These are phyloP conservation scores for Zygotorulaspora florentina DNA, from an alignment of 805 yeast genomes.

Conservation along the genomic window DNA sequence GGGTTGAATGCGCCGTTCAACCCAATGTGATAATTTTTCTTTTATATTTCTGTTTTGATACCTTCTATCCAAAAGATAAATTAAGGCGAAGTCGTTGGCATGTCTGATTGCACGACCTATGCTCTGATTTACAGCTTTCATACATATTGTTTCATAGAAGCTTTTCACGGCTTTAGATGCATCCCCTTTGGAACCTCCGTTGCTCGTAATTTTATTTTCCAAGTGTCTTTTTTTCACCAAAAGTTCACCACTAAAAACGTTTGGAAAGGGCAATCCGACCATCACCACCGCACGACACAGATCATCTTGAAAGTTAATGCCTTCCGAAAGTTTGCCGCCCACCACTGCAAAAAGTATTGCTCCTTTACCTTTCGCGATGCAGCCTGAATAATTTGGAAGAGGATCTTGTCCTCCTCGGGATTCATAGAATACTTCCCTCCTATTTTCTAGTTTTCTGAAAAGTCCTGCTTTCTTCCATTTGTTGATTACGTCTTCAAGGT, in stretches of 20 bases:
- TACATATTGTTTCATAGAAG: slow-evolving; percentile 78
- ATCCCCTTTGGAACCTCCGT: slow-evolving; percentile 44
- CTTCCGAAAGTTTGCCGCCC: slow-evolving; percentile 91
- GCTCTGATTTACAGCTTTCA: slow-evolving; percentile 89
- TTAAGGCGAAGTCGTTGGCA: slow-evolving; percentile 70
- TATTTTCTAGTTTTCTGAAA: slow-evolving; percentile 34
- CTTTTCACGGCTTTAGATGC: slow-evolving; percentile 49
- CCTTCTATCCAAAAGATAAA: slow-evolving; percentile 66
- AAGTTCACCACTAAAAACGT: slow-evolving; percentile 74
- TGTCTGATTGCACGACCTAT: slow-evolving; percentile 91
- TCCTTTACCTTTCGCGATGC: slow-evolving; percentile 42
- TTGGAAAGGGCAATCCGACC: slow-evolving; percentile 89
- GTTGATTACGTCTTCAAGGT: slow-evolving; percentile 47
- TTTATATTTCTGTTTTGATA: slow-evolving; percentile 47
- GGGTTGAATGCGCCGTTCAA: slow-evolving; percentile 41
- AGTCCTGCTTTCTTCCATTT: slow-evolving; percentile 47
- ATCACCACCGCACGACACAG: slow-evolving; percentile 84
- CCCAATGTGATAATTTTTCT: slow-evolving; percentile 70
- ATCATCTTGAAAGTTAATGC: slow-evolving; percentile 83
- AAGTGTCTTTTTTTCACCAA: slow-evolving; percentile 66
- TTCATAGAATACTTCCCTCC: slow-evolving; percentile 56
- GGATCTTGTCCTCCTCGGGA: slow-evolving; percentile 45
- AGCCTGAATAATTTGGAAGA: slow-evolving; percentile 47
- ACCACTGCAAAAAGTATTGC: slow-evolving; percentile 79
- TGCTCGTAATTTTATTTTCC: slow-evolving; percentile 44